Evolutionary conservation across 805 yeast genomes (phyloP).

Genomic region (Kazachstania viticola): DNA sequence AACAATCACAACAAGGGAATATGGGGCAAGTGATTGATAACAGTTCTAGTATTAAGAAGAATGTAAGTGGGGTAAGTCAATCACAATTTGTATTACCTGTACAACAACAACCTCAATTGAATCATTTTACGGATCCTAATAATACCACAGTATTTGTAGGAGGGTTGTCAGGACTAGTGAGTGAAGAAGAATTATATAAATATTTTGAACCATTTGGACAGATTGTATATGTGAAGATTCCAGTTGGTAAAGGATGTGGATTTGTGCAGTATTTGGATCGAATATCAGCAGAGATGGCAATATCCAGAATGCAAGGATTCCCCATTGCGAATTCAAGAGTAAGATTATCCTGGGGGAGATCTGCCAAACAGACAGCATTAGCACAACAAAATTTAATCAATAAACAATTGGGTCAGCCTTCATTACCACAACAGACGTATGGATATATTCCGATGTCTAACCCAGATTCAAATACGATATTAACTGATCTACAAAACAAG

Average conservation of each 20-base stretch:
- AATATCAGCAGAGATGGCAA: slow-evolving; percentile 76
- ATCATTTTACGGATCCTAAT: slow-evolving; percentile 65
- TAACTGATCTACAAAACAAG: too few species aligned
- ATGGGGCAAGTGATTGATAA: too few species aligned
- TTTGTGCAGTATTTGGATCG: slow-evolving; percentile 74
- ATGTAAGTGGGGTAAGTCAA: background rate
- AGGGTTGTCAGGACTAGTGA: slow-evolving; percentile 46
- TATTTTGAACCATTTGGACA: slow-evolving; percentile 61
- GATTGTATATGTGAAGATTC: slow-evolving; percentile 68
- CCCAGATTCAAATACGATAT: too few species aligned
- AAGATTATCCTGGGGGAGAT: slow-evolving; percentile 81
- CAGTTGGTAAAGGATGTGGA: slow-evolving; percentile 68
- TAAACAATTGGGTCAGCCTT: slow-evolving; percentile 2
- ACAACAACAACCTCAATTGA: slow-evolving; percentile 43
- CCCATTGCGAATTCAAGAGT: slow-evolving; percentile 77
- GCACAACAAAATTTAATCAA: slow-evolving; percentile 4
- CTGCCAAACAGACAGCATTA: slow-evolving; percentile 21
- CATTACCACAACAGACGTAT: background rate
- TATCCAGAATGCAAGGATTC: slow-evolving; percentile 79
- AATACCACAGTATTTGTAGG: slow-evolving; percentile 68
- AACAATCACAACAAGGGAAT: background rate
- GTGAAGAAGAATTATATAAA: slow-evolving; percentile 49
- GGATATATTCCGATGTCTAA: background rate
- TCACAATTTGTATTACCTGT: slow-evolving; percentile 20
- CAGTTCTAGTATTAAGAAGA: too few species aligned